Base-by-base conservation (phyloP, 1,284 basidiomycete genomes). In the Rhodofomes roseus region DNA sequence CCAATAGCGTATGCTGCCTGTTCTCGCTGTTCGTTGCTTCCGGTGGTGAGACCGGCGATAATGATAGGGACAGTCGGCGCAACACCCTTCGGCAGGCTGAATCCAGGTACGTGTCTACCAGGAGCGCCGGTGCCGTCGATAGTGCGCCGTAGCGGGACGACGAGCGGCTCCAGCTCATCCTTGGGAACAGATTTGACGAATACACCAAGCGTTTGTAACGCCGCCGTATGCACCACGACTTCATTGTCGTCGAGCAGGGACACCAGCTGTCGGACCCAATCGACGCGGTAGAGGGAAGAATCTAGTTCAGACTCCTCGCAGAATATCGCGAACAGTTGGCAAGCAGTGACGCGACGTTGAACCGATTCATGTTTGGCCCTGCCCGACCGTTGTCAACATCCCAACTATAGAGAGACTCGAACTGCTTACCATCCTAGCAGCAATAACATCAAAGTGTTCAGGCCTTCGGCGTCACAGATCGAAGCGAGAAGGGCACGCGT, bases 261-360 rank as follows among this genome's bases (percentile, higher is more conserved):
- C 3, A 99, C 80, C 16, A 99, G 82, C 67, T 95, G 93, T n/a
- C 96, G 89, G 60, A 99, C 85, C 95, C 96, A 98, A 74, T 98
- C 95, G 58, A 95, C 80, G 18, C 92, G 86, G 74, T 98, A 99
- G 18, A 94, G 73, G 0, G 90, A 87, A 0, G 85, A 82, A 70
- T 97, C 95, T 43, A 92, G 76, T 50, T 88, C 82, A 4, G 90
- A 90, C 56, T 85, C 87, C 68, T 93, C 85, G 70, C 93, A 96
- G 77, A 97, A 94, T 1, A 83, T 78, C 4, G 84, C 79, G 70
- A 97, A 93, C 59, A 95, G 76, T 52, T 85, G 80, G 74, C 89
- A 92, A 3, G 90, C 89, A 60, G 86, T 93, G 54, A 89, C 84
- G 51, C 95, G 87, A 41, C 93, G 85, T 27, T 73, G 76, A 0